A percentile compares a stretch with the other conserved stretches of the same genome.
Conservation (phyloP, 2,329 filamentous ascomycete genomes). For the Hirsutella thompsonii region DNA sequence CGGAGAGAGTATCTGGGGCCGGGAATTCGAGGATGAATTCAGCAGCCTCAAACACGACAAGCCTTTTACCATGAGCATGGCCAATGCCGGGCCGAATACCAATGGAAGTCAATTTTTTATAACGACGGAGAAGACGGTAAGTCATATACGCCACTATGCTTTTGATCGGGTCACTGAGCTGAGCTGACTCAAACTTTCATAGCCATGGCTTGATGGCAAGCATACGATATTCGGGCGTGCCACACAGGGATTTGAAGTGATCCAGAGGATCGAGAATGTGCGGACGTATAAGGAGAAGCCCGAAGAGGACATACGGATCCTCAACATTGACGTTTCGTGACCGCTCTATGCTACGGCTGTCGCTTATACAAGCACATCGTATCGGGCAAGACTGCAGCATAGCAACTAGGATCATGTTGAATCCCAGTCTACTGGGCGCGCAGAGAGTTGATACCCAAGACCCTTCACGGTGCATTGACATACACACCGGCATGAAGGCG, state of each 20-base stretch:
- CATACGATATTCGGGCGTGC: slow-evolving; percentile 93
- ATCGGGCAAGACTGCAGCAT: too few relatives aligned
- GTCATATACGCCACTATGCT: slow-evolving; percentile 16
- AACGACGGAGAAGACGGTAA: slow-evolving; percentile 84
- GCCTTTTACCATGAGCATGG: slow-evolving; percentile 94
- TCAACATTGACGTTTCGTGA: slow-evolving; percentile 60
- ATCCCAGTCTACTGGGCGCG: too few relatives aligned
- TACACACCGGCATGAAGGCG: too few relatives aligned
- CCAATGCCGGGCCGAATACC: slow-evolving; percentile 88
- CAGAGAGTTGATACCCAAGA: too few relatives aligned
- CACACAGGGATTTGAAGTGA: slow-evolving; percentile 80
- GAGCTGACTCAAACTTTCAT: slow-evolving; percentile 1
- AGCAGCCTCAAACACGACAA: slow-evolving; percentile 86
- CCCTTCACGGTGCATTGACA: too few relatives aligned
- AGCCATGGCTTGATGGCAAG: slow-evolving; percentile 89
- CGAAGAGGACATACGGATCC: slow-evolving; percentile 92
- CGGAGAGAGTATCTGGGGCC: slow-evolving; percentile 83
- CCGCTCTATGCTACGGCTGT: too few relatives aligned
- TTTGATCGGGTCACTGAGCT: not conserved
- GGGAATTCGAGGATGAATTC: slow-evolving; percentile 92
- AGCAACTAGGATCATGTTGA: too few relatives aligned
- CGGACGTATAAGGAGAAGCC: slow-evolving; percentile 86
- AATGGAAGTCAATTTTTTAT: slow-evolving; percentile 98
- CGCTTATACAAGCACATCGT: too few relatives aligned
- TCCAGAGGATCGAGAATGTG: slow-evolving; percentile 89